phyloP scores from a whole-genome alignment of 139 green algal species.

The Chlorella vulgaris region DNA sequence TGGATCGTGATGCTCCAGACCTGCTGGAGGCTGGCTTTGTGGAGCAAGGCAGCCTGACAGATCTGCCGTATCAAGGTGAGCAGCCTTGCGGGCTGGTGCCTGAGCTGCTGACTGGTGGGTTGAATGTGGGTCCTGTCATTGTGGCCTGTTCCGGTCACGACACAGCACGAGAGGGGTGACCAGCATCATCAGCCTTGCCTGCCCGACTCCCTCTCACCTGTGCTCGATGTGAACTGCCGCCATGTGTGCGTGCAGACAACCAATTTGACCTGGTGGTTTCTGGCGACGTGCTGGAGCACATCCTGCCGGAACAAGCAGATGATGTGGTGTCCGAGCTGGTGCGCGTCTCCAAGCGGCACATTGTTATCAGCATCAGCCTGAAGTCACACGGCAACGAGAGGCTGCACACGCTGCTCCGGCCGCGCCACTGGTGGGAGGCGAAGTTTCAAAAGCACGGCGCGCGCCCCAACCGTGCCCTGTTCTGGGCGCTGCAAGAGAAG shows the following conservation, averaged over 20 bases:
- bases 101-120: too few species aligned
- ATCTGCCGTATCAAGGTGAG: conserved; percentile 13
- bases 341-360: conserved; percentile 8
- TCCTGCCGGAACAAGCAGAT: conserved; percentile 6
- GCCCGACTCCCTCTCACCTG: too few species aligned
- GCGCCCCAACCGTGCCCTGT: background rate
- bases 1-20: conserved; percentile 19
- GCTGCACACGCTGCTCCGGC: conserved; percentile 21
- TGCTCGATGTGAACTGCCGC: too few species aligned
- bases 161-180: too few species aligned
- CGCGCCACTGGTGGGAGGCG: conserved; percentile 23
- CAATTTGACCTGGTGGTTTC: conserved; percentile 18
- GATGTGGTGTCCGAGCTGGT: conserved; percentile 16
- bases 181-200: too few species aligned
- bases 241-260: conserved; percentile 16
- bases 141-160: too few species aligned
- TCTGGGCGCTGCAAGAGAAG: conserved; percentile 29
- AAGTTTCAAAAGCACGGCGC: conserved; percentile 5
- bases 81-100: background rate
- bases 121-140: too few species aligned
- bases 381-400: conserved; percentile 15
- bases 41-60: conserved; percentile 14
- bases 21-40: conserved; percentile 10
- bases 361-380: conserved; percentile 20
- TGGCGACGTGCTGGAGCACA: conserved; percentile 20